Percentiles rank a stretch among this genome's conserved stretches.
Evolutionary conservation across 345 rosid species (phyloP).

Genomic region (Cochlearia excelsa): DNA sequence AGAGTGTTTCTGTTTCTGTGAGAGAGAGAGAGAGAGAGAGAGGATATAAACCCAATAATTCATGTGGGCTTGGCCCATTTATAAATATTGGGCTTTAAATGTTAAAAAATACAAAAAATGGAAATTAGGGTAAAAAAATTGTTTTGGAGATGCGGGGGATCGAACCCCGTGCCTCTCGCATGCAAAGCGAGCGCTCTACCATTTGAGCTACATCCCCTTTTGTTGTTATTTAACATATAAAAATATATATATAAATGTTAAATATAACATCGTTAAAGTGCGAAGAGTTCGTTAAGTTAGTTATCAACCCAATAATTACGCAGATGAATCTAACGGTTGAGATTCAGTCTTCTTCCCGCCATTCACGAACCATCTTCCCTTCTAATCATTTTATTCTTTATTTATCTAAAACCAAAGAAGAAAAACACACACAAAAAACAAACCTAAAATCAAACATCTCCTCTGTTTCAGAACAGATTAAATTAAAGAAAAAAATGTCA

Average conservation of each 20-base stretch:
- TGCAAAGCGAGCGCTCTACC: conserved; percentile 98
- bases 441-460: background rate
- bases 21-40: background rate
- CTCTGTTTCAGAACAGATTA: conserved; percentile 10
- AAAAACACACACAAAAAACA: background rate
- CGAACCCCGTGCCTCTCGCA: conserved; percentile 71
- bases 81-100: too few species aligned
- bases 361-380: conserved; percentile 33
- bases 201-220: conserved; percentile 38
- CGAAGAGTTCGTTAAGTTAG: conserved; percentile 24
- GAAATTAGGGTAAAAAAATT: too few species aligned
- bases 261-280: background rate
- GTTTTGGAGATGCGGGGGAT: conserved; percentile 33
- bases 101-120: too few species aligned
- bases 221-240: too few species aligned
- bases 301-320: conserved; percentile 22
- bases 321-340: conserved; percentile 43
- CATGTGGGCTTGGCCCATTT: conserved; percentile 23
- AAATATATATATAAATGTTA: too few species aligned
- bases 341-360: conserved; percentile 55
- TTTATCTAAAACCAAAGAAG: background rate
- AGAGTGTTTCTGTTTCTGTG: background rate
- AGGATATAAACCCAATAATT: conserved; percentile 1
- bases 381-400: conserved; percentile 3
- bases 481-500: conserved; percentile 38